phyloP scores from a whole-genome alignment of 2,329 filamentous ascomycete species.

The Microthyrium microscopicum region DNA sequence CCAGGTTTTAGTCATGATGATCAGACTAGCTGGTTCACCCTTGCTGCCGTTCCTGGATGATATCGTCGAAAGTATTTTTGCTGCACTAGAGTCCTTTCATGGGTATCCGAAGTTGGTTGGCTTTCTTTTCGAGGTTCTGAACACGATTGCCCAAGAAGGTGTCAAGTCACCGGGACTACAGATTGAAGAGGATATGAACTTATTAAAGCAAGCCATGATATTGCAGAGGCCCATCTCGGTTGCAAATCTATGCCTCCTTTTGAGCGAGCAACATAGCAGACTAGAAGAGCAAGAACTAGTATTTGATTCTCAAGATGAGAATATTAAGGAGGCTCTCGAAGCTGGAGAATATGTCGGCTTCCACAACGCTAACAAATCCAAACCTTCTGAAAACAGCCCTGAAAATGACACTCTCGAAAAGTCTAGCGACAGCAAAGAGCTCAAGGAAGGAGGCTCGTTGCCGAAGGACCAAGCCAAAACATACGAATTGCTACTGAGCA shows the following conservation, averaged over 20 bases:
- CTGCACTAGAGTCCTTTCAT: constrained; percentile 85
- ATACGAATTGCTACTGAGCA: constrained; percentile 65
- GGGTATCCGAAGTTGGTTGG: constrained; percentile 81
- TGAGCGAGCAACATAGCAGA: too few species aligned
- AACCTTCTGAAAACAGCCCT: too few species aligned
- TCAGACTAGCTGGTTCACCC: constrained; percentile 64
- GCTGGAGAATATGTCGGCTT: too few species aligned
- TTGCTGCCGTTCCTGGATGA: constrained; percentile 85
- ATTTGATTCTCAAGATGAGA: too few species aligned
- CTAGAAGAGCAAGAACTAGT: too few species aligned
- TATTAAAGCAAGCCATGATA: constrained; percentile 6
- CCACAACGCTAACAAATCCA: too few species aligned
- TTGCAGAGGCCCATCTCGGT: not conserved
- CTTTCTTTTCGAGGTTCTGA: constrained; percentile 65
- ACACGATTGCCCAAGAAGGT: constrained; percentile 70
- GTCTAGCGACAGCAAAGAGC: too few species aligned
- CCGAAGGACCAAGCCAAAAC: too few species aligned
- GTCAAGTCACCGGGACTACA: constrained; percentile 38
- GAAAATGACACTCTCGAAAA: too few species aligned
- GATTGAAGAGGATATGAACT: constrained; percentile 22
- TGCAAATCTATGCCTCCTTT: too few species aligned
- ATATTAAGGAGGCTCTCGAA: too few species aligned
- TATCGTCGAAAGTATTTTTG: constrained; percentile 78
- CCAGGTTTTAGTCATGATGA: constrained; percentile 87
- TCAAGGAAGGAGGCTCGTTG: too few species aligned